These are phyloP conservation scores for Ceratocystis variospora DNA, from an alignment of 2,329 filamentous ascomycete genomes.

Conservation along the genomic window DNA sequence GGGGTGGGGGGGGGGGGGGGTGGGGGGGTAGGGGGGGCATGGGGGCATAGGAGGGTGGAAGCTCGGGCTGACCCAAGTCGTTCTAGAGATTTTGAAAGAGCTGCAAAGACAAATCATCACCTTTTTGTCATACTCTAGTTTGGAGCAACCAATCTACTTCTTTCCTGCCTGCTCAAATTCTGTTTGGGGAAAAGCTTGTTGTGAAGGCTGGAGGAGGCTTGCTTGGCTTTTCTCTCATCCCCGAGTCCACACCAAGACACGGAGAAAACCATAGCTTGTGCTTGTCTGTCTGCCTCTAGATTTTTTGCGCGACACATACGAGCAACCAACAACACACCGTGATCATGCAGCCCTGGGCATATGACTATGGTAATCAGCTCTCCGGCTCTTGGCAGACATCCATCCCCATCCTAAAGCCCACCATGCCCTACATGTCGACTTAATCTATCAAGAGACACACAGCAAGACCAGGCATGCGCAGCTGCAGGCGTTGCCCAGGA, in stretches of 20 bases:
- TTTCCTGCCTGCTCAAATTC: neutral
- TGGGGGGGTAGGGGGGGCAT: neutral
- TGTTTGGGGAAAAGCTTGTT: neutral
- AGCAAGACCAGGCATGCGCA: neutral
- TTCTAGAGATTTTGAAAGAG: neutral
- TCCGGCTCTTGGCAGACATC: neutral
- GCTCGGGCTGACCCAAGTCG: neutral
- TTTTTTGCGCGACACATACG: neutral
- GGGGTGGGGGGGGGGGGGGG: neutral
- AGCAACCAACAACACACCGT: neutral
- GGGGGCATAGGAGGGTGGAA: neutral
- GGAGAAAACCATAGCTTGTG: neutral
- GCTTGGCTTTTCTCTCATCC: neutral
- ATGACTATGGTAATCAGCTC: neutral
- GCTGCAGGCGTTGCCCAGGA: neutral
- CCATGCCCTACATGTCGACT: neutral
- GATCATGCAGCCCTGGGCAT: neutral
- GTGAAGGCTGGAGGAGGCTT: neutral
- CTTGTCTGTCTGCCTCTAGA: neutral
- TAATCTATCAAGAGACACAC: neutral
- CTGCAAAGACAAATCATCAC: neutral
- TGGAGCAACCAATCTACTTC: neutral
- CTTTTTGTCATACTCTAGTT: neutral
- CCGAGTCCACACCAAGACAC: neutral
- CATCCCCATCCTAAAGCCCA: neutral